These are phyloP conservation scores for Pseudogymnoascus destructans DNA, from an alignment of 2,329 filamentous ascomycete species.

Conservation along the genomic window DNA sequence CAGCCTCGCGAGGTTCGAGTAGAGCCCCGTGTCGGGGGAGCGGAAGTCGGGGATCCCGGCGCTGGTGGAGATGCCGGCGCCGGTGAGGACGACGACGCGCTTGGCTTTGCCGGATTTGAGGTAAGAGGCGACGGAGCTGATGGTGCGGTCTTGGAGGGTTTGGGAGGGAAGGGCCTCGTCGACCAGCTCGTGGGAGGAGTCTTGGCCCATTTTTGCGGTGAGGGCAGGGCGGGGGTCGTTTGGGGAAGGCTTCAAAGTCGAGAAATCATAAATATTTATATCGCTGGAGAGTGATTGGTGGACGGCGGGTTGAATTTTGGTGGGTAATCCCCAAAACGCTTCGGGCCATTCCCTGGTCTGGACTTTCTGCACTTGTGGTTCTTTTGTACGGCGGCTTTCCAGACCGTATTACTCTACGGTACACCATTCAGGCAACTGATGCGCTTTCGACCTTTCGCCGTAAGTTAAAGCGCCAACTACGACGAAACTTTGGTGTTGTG, in stretches of 20 bases:
- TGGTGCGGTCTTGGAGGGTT: slow-evolving; percentile 53
- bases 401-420: neutral
- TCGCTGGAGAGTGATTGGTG: neutral
- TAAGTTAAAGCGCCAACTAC: slow-evolving; percentile 1
- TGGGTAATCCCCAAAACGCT: neutral
- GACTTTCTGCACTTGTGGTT: neutral
- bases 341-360: neutral
- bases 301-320: neutral
- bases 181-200: slow-evolving; percentile 55
- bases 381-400: neutral
- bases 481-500: neutral
- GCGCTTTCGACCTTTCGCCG: neutral
- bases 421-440: neutral
- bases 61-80: slow-evolving; percentile 74
- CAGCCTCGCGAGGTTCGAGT: slow-evolving; percentile 77
- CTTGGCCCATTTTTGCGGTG: slow-evolving; percentile 67
- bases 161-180: slow-evolving; percentile 41
- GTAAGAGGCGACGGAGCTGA: slow-evolving; percentile 66
- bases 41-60: slow-evolving; percentile 83
- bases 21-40: slow-evolving; percentile 83
- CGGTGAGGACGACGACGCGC: slow-evolving; percentile 76
- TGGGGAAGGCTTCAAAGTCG: neutral
- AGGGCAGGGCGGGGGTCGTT: neutral
- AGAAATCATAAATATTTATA: neutral
- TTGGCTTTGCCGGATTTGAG: slow-evolving; percentile 57